Percentiles rank a stretch among this genome's conserved stretches.
These are phyloP conservation scores for Pseudopyrenochaeta lycopersici DNA, from an alignment of 2,329 filamentous ascomycete species.

Conservation along the genomic window DNA sequence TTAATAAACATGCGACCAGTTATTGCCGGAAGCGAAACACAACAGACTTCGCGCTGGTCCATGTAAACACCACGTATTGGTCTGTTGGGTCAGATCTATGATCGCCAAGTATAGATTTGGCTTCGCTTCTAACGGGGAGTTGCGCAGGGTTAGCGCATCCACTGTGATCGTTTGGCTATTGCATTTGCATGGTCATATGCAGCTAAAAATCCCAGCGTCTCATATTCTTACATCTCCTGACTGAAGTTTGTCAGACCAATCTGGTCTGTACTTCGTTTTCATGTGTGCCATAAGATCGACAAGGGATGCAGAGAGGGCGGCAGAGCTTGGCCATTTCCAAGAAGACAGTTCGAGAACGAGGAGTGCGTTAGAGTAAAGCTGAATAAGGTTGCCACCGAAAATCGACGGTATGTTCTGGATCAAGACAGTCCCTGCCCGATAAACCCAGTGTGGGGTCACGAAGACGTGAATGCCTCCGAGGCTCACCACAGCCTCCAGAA, in stretches of 20 bases:
- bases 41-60: no score
- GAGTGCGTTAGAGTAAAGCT: constrained; percentile 46
- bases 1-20: no score
- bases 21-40: no score
- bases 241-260: constrained; percentile 38
- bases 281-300: constrained; percentile 44
- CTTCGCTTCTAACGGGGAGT: no score
- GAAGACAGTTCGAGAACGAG: constrained; percentile 44
- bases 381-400: constrained; percentile 41
- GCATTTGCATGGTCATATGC: not conserved
- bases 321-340: constrained; percentile 47
- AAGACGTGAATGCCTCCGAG: constrained; percentile 42
- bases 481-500: constrained; percentile 42
- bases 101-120: no score
- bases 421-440: constrained; percentile 41
- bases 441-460: constrained; percentile 48
- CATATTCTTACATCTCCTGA: constrained; percentile 40
- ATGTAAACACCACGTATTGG: no score
- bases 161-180: constrained; percentile 7
- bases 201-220: constrained; percentile 11
- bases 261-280: constrained; percentile 38
- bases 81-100: no score
- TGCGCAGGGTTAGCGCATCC: constrained; percentile 6
- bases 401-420: constrained; percentile 43
- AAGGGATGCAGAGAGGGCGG: constrained; percentile 36